Evolutionary conservation across 2,329 filamentous ascomycete species (phyloP), one percentile per base, ranked within the genome.

Genomic region (Fusarium multiceps): DNA sequence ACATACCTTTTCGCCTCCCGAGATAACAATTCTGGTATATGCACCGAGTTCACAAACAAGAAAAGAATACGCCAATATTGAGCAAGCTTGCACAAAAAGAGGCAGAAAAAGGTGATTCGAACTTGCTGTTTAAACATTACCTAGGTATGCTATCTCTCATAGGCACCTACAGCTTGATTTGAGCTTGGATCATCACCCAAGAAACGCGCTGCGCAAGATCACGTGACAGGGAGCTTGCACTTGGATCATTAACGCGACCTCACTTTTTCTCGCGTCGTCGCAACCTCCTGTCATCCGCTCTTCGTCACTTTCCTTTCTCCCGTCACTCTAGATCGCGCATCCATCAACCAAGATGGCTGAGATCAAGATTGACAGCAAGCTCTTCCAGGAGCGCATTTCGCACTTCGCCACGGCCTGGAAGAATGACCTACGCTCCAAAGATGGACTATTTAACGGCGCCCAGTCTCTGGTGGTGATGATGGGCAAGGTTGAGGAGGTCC

Each of bases 321-420:
- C 72, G 70, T 70, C 70, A 73, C 67, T 72, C 74, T 71, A 69
- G 76, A 68, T 73, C 68, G 71, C 74, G 74, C 72, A 66, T 67
- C 68, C 77, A 77, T 76, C 74, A 77, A 78, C 78, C 80, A 84
- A 78, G 80, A 89, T 89, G 89, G 87, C 86, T 78, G 93, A 97
- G 82, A 97, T 99, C 84, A 93, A 93, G 84, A 98, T 99, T 85
- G 94, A 98, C 85, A 93, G 91, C 84, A 91, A 92, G 81, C 86
- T 90, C 80, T 99, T 99, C 85, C 94, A 97, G 82, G 94, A 96
- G 84, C 94, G 96, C 78, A 88, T 98, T 73, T 91, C 91, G 73
- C 91, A 92, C 78, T 92, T 99, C 77, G 88, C 94, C 79, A 90
- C 92, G 75, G 90, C 93, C 83, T 99, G 97, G 96, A 98, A 97